phyloP scores from a whole-genome alignment of 306 rosid genomes.

The Alnus rubra region DNA sequence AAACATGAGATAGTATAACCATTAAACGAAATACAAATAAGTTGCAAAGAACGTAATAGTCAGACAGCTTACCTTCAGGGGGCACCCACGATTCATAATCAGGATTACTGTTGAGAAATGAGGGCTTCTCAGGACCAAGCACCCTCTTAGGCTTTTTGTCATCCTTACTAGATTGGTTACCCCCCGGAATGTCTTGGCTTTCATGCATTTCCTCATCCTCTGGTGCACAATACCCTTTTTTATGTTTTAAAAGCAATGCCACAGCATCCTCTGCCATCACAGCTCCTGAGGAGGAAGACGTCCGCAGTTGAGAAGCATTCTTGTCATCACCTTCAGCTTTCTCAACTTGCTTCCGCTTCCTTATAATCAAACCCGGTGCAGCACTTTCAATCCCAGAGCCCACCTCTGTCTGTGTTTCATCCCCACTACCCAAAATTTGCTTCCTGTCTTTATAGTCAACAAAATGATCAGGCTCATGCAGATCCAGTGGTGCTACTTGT shows the following conservation, averaged over 20 bases:
- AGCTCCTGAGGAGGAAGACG: conserved; percentile 49
- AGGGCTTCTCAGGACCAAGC: conserved; percentile 88
- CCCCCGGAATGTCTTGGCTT: conserved; percentile 32
- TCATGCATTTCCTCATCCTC: conserved; percentile 46
- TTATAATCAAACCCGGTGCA: conserved; percentile 82
- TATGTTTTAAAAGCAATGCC: conserved; percentile 80
- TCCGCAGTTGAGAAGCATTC: conserved; percentile 39
- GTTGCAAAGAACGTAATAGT: neutral
- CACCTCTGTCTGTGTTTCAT: conserved; percentile 25
- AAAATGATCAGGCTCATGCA: conserved; percentile 57
- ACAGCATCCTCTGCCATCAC: conserved; percentile 91
- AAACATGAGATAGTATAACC: conserved; percentile 17
- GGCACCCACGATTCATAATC: conserved; percentile 84
- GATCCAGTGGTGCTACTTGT: conserved; percentile 40
- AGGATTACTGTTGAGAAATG: conserved; percentile 53
- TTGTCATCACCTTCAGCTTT: conserved; percentile 36
- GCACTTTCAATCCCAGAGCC: conserved; percentile 73
- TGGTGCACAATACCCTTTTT: conserved; percentile 56
- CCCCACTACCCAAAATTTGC: conserved; percentile 45
- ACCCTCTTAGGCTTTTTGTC: conserved; percentile 60
- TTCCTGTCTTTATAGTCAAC: conserved; percentile 90
- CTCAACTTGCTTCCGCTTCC: conserved; percentile 77
- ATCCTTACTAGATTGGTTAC: conserved; percentile 31
- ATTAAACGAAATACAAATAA: conserved; percentile 7
- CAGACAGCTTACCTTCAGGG: conserved; percentile 64